Evolutionary conservation across 2,329 filamentous ascomycete genomes (phyloP).

Genomic region (Arthrinium phaeospermum): DNA sequence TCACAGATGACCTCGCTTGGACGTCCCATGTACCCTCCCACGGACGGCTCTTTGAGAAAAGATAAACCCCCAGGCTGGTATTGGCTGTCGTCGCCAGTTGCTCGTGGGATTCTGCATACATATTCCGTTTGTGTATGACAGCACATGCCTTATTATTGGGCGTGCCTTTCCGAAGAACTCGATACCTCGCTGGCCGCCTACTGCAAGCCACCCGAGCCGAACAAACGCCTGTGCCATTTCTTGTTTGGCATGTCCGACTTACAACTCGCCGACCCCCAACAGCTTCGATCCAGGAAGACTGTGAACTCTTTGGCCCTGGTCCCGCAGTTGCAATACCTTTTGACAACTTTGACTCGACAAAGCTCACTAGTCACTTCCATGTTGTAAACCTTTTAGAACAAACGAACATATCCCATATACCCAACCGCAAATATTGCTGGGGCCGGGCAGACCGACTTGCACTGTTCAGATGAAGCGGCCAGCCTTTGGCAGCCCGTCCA

Average conservation of each 20-base stretch:
- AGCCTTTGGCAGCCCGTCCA: slow-evolving; percentile 14
- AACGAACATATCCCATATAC: neutral
- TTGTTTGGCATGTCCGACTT: neutral
- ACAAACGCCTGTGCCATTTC: neutral
- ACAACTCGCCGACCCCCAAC: neutral
- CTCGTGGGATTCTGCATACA: neutral
- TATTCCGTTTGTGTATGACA: neutral
- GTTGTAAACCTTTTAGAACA: neutral
- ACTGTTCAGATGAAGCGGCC: neutral
- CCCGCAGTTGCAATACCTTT: neutral
- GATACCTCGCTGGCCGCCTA: neutral
- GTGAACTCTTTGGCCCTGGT: neutral
- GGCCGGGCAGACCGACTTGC: too few relatives aligned
- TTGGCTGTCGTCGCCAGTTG: neutral
- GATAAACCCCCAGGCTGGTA: neutral
- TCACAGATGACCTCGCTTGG: neutral
- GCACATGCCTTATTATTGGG: neutral
- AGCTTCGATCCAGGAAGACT: neutral
- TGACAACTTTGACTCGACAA: neutral
- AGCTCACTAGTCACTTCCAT: neutral
- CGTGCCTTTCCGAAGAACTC: neutral
- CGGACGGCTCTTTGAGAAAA: neutral
- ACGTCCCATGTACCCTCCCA: neutral
- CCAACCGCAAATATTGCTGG: neutral
- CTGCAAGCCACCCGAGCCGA: slow-evolving; percentile 9